Conservation (phyloP, 129 eudicot species). For the Flaveria sonorensis region DNA sequence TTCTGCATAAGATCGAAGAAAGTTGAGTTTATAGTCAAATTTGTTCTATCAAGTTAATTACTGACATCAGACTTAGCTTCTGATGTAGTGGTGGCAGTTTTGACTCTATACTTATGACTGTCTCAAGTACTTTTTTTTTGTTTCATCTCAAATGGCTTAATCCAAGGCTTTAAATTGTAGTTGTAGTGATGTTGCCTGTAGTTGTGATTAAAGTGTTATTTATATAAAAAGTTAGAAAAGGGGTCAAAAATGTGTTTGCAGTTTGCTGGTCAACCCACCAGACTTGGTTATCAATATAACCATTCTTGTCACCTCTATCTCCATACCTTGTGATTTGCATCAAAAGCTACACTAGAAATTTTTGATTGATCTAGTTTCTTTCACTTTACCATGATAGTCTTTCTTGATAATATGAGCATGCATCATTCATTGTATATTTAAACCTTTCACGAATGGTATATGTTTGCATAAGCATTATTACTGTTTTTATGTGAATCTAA, state of each 20-base stretch:
- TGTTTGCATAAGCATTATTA: neutral
- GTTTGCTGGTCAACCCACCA: neutral
- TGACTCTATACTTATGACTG: conserved; percentile 11
- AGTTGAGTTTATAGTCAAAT: neutral
- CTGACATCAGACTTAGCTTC: conserved; percentile 2
- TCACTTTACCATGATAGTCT: neutral
- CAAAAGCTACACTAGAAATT: neutral
- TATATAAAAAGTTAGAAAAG: neutral
- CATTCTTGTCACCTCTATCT: neutral
- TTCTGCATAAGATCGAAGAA: neutral
- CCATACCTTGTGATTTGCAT: conserved; percentile 2
- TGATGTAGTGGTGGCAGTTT: neutral
- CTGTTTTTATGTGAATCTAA: conserved; percentile 10
- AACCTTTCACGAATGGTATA: neutral
- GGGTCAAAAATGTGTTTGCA: neutral
- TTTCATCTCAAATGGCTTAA: conserved; percentile 1
- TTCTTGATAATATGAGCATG: conserved; percentile 1
- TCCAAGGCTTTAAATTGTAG: neutral
- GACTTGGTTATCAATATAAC: neutral
- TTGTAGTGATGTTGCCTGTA: neutral
- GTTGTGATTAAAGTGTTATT: neutral
- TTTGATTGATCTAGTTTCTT: neutral
- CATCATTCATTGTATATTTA: conserved; percentile 7
- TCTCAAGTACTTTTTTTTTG: neutral
- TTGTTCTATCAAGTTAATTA: neutral